Evolutionary conservation across 1,284 basidiomycete species (phyloP).

Genomic region (Leccinum subrobustum): DNA sequence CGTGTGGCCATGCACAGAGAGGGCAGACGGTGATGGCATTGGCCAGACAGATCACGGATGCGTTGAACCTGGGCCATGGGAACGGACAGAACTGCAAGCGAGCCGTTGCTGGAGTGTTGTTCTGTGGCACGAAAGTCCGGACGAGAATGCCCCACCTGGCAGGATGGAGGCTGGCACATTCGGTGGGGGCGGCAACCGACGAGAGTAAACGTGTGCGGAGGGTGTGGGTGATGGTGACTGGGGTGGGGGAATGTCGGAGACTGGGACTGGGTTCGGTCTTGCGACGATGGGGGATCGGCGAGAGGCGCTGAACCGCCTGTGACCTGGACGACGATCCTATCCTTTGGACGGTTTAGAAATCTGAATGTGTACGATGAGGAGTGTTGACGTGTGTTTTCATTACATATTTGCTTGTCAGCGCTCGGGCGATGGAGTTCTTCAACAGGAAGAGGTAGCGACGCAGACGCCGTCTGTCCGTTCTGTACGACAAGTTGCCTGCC

Average conservation of each 20-base stretch:
- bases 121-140: not conserved
- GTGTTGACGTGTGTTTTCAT: slow-evolving; percentile 31
- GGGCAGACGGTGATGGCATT: slow-evolving; percentile 10
- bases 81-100: slow-evolving; percentile 26
- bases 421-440: slow-evolving; percentile 37
- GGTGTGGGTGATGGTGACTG: slow-evolving; percentile 21
- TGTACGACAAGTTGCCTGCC: slow-evolving; percentile 68
- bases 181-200: slow-evolving; percentile 27
- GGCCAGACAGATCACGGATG: slow-evolving; percentile 5
- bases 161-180: slow-evolving; percentile 1
- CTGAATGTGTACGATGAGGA: not conserved
- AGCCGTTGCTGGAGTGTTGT: slow-evolving; percentile 13
- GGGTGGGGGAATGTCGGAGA: slow-evolving; percentile 38
- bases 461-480: slow-evolving; percentile 53
- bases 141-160: slow-evolving; percentile 22
- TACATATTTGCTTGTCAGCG: not conserved
- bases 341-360: slow-evolving; percentile 25
- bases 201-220: slow-evolving; percentile 26
- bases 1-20: slow-evolving; percentile 26
- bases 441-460: slow-evolving; percentile 42
- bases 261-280: slow-evolving; percentile 21
- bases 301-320: slow-evolving; percentile 29
- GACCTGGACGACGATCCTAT: slow-evolving; percentile 29
- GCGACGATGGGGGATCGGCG: slow-evolving; percentile 24
- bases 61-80: slow-evolving; percentile 18